Conservation (phyloP, 768 basidiomycete genomes). For the Lactifluus subvellereus region DNA sequence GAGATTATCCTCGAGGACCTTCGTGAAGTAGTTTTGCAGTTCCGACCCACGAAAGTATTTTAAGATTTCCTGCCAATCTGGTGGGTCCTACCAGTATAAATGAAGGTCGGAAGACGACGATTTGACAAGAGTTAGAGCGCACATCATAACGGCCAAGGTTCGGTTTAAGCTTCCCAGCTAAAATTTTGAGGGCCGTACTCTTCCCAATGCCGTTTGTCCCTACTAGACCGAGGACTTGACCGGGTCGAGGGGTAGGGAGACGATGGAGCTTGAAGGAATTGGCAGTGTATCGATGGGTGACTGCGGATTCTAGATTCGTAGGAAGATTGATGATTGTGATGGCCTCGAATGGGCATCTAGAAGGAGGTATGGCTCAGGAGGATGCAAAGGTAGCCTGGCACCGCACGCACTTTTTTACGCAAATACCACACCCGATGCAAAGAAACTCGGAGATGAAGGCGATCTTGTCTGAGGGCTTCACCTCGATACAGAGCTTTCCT, state of each 20-base stretch:
- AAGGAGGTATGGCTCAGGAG: neutral
- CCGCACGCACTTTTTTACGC: slow-evolving; percentile 87
- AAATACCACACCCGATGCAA: slow-evolving; percentile 99
- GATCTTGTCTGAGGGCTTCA: slow-evolving; percentile 93
- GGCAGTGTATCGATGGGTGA: slow-evolving; percentile 97
- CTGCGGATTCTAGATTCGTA: slow-evolving; percentile 91
- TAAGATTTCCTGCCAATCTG: slow-evolving; percentile 98
- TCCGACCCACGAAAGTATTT: slow-evolving; percentile 99
- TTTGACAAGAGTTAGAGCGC: slow-evolving; percentile 27
- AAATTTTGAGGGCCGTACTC: slow-evolving; percentile 93
- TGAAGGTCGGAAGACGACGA: neutral
- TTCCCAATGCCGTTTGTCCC: slow-evolving; percentile 99
- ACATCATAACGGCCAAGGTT: slow-evolving; percentile 97
- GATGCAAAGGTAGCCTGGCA: neutral
- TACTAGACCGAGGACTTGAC: slow-evolving; percentile 97
- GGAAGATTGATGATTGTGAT: slow-evolving; percentile 99
- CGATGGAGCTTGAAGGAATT: slow-evolving; percentile 99
- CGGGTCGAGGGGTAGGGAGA: slow-evolving; percentile 92
- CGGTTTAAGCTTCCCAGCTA: slow-evolving; percentile 96
- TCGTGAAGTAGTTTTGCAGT: slow-evolving; percentile 99
- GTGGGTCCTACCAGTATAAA: slow-evolving; percentile 64
- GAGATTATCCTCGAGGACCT: slow-evolving; percentile 96
- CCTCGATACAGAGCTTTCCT: slow-evolving; percentile 99
- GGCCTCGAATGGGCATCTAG: slow-evolving; percentile 97
- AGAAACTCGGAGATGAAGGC: slow-evolving; percentile 98